Evolutionary conservation across 345 rosid species (phyloP).

Genomic region (Mercurialis annua): DNA sequence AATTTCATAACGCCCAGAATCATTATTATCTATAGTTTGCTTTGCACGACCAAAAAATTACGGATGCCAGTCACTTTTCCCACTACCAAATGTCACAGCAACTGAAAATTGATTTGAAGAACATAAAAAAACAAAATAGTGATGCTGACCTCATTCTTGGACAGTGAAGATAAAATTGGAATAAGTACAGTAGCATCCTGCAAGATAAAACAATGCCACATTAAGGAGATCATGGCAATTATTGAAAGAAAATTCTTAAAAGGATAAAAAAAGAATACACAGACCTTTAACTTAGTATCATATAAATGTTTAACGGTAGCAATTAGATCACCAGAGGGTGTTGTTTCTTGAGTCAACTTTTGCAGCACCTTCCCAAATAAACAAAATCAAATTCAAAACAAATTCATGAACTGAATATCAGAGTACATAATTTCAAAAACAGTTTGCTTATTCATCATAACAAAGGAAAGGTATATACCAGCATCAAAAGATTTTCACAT

Average conservation of each 20-base stretch:
- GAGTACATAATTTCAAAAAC: conserved; percentile 8
- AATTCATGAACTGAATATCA: conserved; percentile 20
- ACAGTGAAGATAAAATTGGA: conserved; percentile 88
- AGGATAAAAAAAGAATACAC: conserved; percentile 9
- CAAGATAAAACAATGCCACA: conserved; percentile 27
- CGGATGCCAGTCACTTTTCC: neutral
- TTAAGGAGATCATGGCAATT: conserved; percentile 18
- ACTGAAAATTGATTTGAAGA: neutral
- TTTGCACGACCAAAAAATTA: neutral
- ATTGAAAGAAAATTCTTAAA: conserved; percentile 13
- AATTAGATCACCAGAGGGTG: conserved; percentile 70
- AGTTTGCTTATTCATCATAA: conserved; percentile 17
- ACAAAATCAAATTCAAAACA: conserved; percentile 25
- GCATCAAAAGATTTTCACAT: conserved; percentile 90
- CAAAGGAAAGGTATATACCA: conserved; percentile 41
- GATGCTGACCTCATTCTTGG: conserved; percentile 77
- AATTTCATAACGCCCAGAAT: neutral
- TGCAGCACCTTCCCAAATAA: conserved; percentile 68
- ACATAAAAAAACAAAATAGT: neutral
- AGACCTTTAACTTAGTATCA: conserved; percentile 92
- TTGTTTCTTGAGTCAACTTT: conserved; percentile 78
- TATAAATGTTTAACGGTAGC: conserved; percentile 85
- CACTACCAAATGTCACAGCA: neutral
- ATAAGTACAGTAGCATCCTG: conserved; percentile 95
- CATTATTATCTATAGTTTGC: neutral